Base-by-base conservation (phyloP, 2,329 filamentous ascomycete species). In the Epichloe amarillans region DNA sequence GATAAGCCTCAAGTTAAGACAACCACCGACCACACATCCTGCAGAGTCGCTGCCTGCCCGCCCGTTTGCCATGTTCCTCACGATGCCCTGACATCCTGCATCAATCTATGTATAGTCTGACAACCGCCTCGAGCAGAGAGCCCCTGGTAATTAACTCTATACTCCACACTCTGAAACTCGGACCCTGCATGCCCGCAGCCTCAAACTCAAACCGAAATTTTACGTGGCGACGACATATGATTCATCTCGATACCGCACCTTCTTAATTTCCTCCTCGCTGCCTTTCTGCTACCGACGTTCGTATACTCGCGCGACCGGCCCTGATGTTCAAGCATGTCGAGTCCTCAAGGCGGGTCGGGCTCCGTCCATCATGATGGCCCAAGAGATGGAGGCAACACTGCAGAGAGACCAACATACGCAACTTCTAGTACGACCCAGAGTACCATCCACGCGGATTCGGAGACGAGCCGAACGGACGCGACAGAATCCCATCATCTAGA, bases 261-360 rank as follows among this genome's bases (percentile, higher is more conserved):
- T 23, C 30, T 43, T 19, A 11, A 17, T n/a, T n/a, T 33, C 15
- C 14, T 36, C 19, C 12, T 30, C 14, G 36, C 15, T 35, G 14
- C 21, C 35, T 14, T 11, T 15, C 26, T 33, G 11, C 36, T 5
- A n/a, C 36, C 4, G 5, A 11, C 41, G 17, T 8, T 38, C n/a
- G 40, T 33, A 21, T 17, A n/a, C n/a, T 8, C 11, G 38, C 50
- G 40, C 21, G 23, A 43, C 44, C 26, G 23, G 44, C 43, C 44
- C 60, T 54, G 46, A 62, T 62, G 57, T 57, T 49, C 41, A 53
- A 61, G 49, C 47, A 69, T 69, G 66, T 64, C 65, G 47, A 67
- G 60, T 49, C 55, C 52, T 55, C 60, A 57, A 51, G 58, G 56
- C 52, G 61, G 58, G 56, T 58, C 58, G 47, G 54, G 55, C 50